Evolutionary conservation across 805 yeast genomes (phyloP).

Genomic region (Saccharomycopsis schoenii): DNA sequence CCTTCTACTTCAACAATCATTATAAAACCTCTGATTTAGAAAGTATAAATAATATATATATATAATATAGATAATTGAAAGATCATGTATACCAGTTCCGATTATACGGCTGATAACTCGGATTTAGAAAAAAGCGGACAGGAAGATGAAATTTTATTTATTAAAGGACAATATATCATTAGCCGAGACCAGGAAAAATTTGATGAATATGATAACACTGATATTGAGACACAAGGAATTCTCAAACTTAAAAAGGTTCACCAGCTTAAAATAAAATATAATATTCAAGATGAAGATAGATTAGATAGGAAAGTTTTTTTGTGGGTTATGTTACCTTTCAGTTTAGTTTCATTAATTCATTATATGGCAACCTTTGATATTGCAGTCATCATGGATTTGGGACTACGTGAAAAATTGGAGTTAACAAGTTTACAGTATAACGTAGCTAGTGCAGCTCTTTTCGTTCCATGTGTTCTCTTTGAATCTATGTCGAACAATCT

Average conservation of each 20-base stretch:
- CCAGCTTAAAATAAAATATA: slow-evolving; percentile 6
- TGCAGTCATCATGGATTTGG: slow-evolving; percentile 13
- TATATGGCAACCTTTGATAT: slow-evolving; percentile 18
- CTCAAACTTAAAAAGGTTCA: slow-evolving; percentile 11
- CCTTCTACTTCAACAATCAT: not conserved
- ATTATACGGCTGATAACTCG: not conserved
- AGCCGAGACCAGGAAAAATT: slow-evolving; percentile 10
- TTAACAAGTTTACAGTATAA: slow-evolving; percentile 8
- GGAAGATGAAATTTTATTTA: slow-evolving; percentile 14
- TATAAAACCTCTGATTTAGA: too few species aligned
- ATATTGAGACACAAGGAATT: not conserved
- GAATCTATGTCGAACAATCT: slow-evolving; percentile 13
- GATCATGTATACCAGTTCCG: not conserved
- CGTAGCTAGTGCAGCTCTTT: slow-evolving; percentile 14
- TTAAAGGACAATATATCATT: slow-evolving; percentile 16
- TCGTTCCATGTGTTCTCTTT: slow-evolving; percentile 16
- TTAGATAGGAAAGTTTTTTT: slow-evolving; percentile 9
- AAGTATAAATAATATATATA: too few species aligned
- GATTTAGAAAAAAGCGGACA: slow-evolving; percentile 5
- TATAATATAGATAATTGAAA: too few species aligned
- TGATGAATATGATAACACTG: slow-evolving; percentile 9
- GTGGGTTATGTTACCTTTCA: slow-evolving; percentile 15
- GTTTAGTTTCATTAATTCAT: slow-evolving; percentile 15
- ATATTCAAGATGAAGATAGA: slow-evolving; percentile 5
- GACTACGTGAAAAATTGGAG: slow-evolving; percentile 9